Base-by-base conservation (phyloP, 106 monocot genomes). In the Iris macrosiphon region DNA sequence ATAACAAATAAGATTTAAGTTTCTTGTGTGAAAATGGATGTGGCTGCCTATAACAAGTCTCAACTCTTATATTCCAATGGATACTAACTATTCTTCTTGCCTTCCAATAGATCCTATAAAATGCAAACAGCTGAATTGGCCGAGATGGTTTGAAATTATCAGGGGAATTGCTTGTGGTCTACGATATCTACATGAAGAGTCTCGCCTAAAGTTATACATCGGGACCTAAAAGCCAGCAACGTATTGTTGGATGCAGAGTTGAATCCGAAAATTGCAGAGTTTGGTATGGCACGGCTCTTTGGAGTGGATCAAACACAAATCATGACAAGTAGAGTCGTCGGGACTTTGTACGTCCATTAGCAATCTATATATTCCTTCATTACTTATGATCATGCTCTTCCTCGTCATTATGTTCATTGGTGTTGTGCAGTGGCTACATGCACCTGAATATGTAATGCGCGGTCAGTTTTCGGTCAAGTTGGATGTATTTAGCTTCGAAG, bases 181-280 rank as follows among this genome's bases (percentile, higher is more conserved):
- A 14, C 41, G 26, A 2, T 64, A 64, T 20, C 52, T 52, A 18
- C 52, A 64, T 15, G 63, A 64, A 38, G 63, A 64, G 3, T 41
- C 52, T 23, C 52, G 46, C 5, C 18, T 64, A 6, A 18, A 39
- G 49, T 62, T 8, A 50, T 62, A 37, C 62, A 62, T 39, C 37
- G 62, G 7, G 50, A 62, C 17, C 16, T 62, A 7, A 62, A 62
- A 50, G 62, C 49, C 17, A 62, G 62, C 50, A 62, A 62, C n/a
- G 17, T 62, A 6, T 50, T 62, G 39, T 41, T 64, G 6, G 63
- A 64, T 22, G 35, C 29, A 27, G 40, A 52, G 17, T 52, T 64
- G 51, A 64, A 52, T 11, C 41, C 63, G 5, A 52, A 64, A 42
- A 52, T 64, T 14, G 51, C 63, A 41, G 63, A 64, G 29, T 64